phyloP scores from a whole-genome alignment of 2,329 filamentous ascomycete genomes.

The Whalleya microplaca region DNA sequence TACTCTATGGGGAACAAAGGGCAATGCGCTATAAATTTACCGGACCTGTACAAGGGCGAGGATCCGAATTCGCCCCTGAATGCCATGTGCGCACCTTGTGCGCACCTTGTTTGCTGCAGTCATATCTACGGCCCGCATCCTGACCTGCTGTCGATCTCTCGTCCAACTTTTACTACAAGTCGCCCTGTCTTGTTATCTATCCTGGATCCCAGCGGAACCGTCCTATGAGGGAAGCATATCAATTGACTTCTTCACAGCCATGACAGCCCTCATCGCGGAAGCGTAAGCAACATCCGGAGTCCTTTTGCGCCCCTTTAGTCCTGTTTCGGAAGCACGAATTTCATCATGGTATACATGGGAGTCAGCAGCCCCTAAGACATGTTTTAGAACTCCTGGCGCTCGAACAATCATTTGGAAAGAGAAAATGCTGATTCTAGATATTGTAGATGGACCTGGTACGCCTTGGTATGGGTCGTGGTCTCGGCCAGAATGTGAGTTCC shows the following conservation, averaged over 20 bases:
- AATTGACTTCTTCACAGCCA: not conserved
- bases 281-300: not conserved
- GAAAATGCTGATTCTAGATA: too few relatives aligned
- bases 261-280: slow-evolving; percentile 29
- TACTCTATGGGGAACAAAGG: too few relatives aligned
- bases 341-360: too few relatives aligned
- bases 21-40: too few relatives aligned
- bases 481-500: slow-evolving; percentile 44
- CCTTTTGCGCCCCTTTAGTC: too few relatives aligned
- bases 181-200: not conserved
- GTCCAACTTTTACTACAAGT: not conserved
- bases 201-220: not conserved
- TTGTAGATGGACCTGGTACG: slow-evolving; percentile 47
- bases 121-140: not conserved
- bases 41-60: not conserved
- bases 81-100: not conserved
- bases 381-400: too few relatives aligned
- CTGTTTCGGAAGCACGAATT: too few relatives aligned
- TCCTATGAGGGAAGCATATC: not conserved
- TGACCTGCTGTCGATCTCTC: not conserved
- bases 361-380: too few relatives aligned
- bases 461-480: slow-evolving; percentile 44
- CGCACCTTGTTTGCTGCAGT: not conserved
- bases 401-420: too few relatives aligned
- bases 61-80: not conserved